Conservation (phyloP, 2,329 filamentous ascomycete species). For the Fusarium buxicola region DNA sequence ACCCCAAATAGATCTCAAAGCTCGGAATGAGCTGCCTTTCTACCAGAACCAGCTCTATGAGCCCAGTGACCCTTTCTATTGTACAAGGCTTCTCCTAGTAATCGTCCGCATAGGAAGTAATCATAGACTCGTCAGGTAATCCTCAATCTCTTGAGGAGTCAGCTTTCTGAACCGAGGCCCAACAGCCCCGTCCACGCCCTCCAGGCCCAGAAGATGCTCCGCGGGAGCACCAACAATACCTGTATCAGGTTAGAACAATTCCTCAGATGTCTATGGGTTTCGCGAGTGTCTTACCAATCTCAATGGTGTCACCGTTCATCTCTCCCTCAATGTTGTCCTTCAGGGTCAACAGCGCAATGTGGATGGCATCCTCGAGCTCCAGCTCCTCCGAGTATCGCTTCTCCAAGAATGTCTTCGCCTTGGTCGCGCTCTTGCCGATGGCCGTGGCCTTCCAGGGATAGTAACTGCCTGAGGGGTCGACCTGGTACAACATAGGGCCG, state of each 20-base stretch:
- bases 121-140: conserved; percentile 98
- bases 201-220: conserved; percentile 90
- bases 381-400: conserved; percentile 98
- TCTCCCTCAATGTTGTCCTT: conserved; percentile 99
- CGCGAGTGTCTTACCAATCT: conserved; percentile 77
- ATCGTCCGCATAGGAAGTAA: conserved; percentile 41
- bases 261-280: fast-evolving
- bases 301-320: conserved; percentile 98
- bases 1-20: conserved; percentile 20
- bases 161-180: conserved; percentile 94
- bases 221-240: conserved; percentile 96
- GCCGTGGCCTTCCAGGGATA: conserved; percentile 99
- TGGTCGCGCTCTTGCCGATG: conserved; percentile 98
- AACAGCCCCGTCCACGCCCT: conserved; percentile 85
- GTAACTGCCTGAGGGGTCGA: conserved; percentile 98
- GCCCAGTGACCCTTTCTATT: conserved; percentile 60
- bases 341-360: conserved; percentile 95
- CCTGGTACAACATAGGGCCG: conserved; percentile 97
- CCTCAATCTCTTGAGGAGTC: conserved; percentile 97
- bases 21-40: conserved; percentile 24
- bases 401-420: conserved; percentile 98
- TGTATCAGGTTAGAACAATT: conserved; percentile 53
- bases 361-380: conserved; percentile 97
- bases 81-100: conserved; percentile 55
- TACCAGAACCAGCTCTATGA: conserved; percentile 48